phyloP scores from a whole-genome alignment of 2,329 filamentous ascomycete species.

The Stromatinia cepivora region DNA sequence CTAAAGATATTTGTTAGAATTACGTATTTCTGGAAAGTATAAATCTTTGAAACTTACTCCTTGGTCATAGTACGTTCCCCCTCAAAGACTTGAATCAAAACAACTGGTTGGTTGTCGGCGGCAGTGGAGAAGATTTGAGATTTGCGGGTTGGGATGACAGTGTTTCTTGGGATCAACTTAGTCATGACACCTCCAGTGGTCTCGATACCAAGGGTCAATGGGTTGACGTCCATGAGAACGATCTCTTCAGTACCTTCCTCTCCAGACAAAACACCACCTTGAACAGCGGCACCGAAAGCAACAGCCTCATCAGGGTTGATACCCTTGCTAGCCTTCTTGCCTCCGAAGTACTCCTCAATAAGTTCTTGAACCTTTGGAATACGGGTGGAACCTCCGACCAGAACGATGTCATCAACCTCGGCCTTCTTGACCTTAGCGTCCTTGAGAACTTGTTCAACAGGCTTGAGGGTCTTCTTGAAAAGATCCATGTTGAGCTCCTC shows the following conservation, averaged over 20 bases:
- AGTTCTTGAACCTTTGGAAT: constrained; percentile 96
- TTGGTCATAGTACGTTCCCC: constrained; percentile 89
- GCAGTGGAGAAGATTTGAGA: constrained; percentile 97
- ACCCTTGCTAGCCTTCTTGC: constrained; percentile 98
- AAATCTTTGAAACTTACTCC: constrained; percentile 1
- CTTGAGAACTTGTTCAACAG: constrained; percentile 97
- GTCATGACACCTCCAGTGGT: constrained; percentile 98
- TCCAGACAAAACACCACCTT: constrained; percentile 91
- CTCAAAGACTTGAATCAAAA: constrained; percentile 94
- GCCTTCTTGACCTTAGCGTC: constrained; percentile 96
- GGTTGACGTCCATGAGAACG: constrained; percentile 97
- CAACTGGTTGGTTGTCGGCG: constrained; percentile 93
- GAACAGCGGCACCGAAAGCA: constrained; percentile 94
- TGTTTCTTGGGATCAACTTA: constrained; percentile 93
- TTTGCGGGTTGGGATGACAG: constrained; percentile 92
- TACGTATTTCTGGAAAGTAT: not conserved
- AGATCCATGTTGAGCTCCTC: constrained; percentile 99
- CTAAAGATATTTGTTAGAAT: constrained; percentile 48
- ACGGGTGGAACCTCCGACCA: constrained; percentile 98
- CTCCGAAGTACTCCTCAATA: constrained; percentile 91
- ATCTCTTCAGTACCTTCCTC: constrained; percentile 78
- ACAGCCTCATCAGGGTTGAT: constrained; percentile 99
- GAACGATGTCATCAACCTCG: constrained; percentile 93
- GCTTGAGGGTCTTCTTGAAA: constrained; percentile 99
- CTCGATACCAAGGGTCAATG: constrained; percentile 93